Percentiles rank a stretch among this genome's conserved stretches.
These are phyloP conservation scores for Pharnaceum exiguum DNA, from an alignment of 148 eudicot genomes.

Conservation along the genomic window DNA sequence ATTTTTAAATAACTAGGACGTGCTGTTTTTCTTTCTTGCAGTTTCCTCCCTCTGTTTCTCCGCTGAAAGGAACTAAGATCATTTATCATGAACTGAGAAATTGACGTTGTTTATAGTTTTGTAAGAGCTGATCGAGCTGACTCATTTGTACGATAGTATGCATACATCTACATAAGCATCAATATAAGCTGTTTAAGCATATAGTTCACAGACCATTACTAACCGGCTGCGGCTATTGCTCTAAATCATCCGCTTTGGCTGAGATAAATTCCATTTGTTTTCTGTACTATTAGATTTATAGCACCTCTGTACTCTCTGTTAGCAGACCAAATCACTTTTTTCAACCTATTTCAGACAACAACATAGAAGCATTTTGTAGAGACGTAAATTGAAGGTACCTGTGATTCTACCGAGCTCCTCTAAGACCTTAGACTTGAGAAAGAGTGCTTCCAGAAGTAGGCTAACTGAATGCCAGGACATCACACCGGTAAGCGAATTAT, in stretches of 20 bases:
- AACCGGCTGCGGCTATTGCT: not conserved
- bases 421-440: slow-evolving; percentile 78
- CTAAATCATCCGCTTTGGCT: not conserved
- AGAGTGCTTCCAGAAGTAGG: slow-evolving; percentile 80
- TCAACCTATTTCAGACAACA: not conserved
- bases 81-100: too few relatives aligned
- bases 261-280: not conserved
- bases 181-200: too few relatives aligned
- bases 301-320: not conserved
- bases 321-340: too few relatives aligned
- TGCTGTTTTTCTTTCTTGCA: too few relatives aligned
- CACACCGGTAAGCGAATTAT: slow-evolving; percentile 38
- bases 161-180: too few relatives aligned
- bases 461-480: slow-evolving; percentile 97
- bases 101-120: too few relatives aligned
- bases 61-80: too few relatives aligned
- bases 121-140: too few relatives aligned
- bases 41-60: too few relatives aligned
- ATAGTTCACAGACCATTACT: too few relatives aligned
- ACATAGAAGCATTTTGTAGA: not conserved
- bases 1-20: too few relatives aligned
- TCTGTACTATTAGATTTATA: not conserved
- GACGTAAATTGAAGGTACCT: slow-evolving; percentile 42
- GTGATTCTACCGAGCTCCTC: slow-evolving; percentile 56
- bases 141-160: too few relatives aligned